These are phyloP conservation scores for Psophocarpus tetragonolobus DNA, from an alignment of 306 rosid genomes.

Conservation along the genomic window DNA sequence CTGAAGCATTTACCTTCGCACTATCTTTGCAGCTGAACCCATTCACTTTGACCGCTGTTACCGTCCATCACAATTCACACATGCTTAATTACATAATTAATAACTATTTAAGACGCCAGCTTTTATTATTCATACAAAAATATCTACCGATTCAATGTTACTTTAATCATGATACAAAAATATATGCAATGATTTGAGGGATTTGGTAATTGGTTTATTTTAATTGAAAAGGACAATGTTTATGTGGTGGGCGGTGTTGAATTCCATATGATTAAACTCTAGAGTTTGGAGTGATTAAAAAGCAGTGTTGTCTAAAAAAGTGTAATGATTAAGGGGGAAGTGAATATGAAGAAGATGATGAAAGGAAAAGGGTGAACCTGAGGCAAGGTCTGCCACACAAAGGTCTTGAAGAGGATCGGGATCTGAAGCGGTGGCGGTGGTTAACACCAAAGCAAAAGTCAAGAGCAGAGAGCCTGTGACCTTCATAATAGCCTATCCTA, in stretches of 20 bases:
- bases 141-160: too few species aligned
- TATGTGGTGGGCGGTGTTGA: not conserved
- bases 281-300: conserved; percentile 10
- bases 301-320: conserved; percentile 6
- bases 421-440: conserved; percentile 56
- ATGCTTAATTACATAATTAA: too few species aligned
- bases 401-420: conserved; percentile 87
- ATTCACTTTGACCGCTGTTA: conserved; percentile 63
- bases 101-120: not conserved
- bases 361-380: conserved; percentile 47
- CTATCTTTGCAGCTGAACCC: conserved; percentile 74
- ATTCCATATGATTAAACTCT: conserved; percentile 19
- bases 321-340: conserved; percentile 19
- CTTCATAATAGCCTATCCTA: conserved; percentile 36
- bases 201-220: not conserved
- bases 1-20: conserved; percentile 51
- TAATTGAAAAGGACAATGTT: not conserved
- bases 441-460: conserved; percentile 45
- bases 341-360: not conserved
- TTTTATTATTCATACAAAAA: too few species aligned
- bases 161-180: not conserved
- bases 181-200: not conserved
- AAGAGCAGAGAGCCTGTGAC: conserved; percentile 22
- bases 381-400: conserved; percentile 77
- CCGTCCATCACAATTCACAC: conserved; percentile 8